These are phyloP conservation scores for Escovopsis sp. DNA, from an alignment of 2,329 filamentous ascomycete species.

Conservation along the genomic window DNA sequence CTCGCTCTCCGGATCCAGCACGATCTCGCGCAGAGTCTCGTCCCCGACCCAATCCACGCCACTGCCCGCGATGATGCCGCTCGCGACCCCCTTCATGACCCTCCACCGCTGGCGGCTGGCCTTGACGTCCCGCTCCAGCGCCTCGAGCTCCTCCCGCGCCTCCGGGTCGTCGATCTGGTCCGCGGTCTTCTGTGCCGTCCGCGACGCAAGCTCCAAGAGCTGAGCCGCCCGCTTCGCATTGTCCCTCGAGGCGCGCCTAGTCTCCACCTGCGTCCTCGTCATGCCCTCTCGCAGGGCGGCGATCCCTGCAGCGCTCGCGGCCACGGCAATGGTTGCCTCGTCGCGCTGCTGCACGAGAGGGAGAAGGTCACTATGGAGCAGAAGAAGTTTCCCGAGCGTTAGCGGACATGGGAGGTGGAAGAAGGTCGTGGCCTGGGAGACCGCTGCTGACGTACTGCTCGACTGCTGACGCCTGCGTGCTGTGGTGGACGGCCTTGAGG, in stretches of 20 bases:
- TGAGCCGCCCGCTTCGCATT: constrained; percentile 49
- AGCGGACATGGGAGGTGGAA: neutral
- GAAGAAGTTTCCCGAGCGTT: too few species aligned
- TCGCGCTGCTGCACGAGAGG: constrained; percentile 54
- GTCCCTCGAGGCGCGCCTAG: constrained; percentile 36
- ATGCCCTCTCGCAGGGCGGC: constrained; percentile 36
- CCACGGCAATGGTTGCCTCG: constrained; percentile 44
- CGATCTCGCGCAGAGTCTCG: constrained; percentile 49
- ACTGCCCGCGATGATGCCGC: constrained; percentile 64
- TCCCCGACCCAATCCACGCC: constrained; percentile 70
- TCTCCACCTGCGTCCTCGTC: constrained; percentile 41
- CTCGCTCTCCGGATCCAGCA: constrained; percentile 49
- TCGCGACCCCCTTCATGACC: constrained; percentile 63
- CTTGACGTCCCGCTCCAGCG: constrained; percentile 43
- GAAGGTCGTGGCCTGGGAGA: neutral
- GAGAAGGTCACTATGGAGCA: constrained; percentile 47
- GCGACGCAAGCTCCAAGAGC: constrained; percentile 46
- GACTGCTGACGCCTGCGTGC: constrained; percentile 44
- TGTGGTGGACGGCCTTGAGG: constrained; percentile 60
- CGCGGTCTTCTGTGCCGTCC: constrained; percentile 35
- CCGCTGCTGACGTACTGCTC: constrained; percentile 41
- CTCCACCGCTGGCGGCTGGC: constrained; percentile 52
- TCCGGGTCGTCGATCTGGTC: constrained; percentile 38
- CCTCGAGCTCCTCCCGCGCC: constrained; percentile 38
- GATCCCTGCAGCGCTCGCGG: constrained; percentile 40